Evolutionary conservation across 1,284 basidiomycete genomes (phyloP).

Genomic region (Caloboletus firmus): DNA sequence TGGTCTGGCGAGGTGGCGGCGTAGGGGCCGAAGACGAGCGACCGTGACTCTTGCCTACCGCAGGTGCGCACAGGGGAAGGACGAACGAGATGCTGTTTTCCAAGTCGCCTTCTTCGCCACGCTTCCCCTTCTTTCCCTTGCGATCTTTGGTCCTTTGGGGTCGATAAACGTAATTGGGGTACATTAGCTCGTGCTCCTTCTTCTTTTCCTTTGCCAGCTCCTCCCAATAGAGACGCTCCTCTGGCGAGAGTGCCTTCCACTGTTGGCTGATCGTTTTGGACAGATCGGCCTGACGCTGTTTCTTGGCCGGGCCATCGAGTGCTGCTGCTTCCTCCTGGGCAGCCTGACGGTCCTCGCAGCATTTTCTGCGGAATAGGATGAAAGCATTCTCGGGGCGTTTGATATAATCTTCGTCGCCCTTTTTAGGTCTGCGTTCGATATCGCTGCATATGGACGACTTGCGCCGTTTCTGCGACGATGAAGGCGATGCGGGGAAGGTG

Average conservation of each 20-base stretch:
- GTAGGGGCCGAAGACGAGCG: conserved; percentile 56
- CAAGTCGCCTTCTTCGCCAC: conserved; percentile 47
- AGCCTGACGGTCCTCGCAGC: conserved; percentile 65
- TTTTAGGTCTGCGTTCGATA: conserved; percentile 67
- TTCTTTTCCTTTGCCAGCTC: conserved; percentile 58
- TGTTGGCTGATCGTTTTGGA: conserved; percentile 77
- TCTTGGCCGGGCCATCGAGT: conserved; percentile 44
- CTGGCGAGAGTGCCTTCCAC: conserved; percentile 62
- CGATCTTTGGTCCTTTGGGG: conserved; percentile 66
- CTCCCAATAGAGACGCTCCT: conserved; percentile 66
- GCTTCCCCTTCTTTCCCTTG: conserved; percentile 46
- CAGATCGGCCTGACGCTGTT: conserved; percentile 58
- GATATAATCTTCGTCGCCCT: conserved; percentile 77
- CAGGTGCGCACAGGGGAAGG: conserved; percentile 43
- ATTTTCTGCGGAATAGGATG: conserved; percentile 75
- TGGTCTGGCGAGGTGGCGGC: conserved; percentile 58
- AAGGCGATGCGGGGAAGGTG: conserved; percentile 33
- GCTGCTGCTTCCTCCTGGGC: conserved; percentile 43
- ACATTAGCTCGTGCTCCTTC: conserved; percentile 59
- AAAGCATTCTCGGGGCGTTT: conserved; percentile 80
- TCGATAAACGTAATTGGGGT: conserved; percentile 75
- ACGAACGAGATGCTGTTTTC: conserved; percentile 55
- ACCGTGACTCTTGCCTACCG: conserved; percentile 40
- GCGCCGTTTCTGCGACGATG: conserved; percentile 54
- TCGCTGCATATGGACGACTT: conserved; percentile 59